phyloP scores from a whole-genome alignment of 2,329 filamentous ascomycete species.

The Orbilia brochopaga region DNA sequence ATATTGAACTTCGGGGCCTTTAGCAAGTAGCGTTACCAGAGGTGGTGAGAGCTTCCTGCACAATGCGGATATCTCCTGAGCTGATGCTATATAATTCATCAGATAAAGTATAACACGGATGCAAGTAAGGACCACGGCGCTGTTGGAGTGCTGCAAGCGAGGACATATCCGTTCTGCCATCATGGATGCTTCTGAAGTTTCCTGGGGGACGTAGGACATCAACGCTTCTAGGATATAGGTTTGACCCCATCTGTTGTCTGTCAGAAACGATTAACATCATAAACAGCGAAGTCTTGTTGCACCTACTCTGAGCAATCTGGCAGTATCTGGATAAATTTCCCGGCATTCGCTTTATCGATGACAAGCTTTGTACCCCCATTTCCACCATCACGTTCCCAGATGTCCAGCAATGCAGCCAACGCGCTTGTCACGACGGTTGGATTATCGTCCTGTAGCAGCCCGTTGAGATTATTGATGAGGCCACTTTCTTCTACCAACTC shows the following conservation, averaged over 20 bases:
- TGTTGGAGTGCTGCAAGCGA: slow-evolving; percentile 96
- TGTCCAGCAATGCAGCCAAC: slow-evolving; percentile 88
- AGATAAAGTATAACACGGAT: slow-evolving; percentile 95
- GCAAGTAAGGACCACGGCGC: slow-evolving; percentile 91
- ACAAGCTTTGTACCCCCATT: slow-evolving; percentile 78
- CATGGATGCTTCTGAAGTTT: slow-evolving; percentile 82
- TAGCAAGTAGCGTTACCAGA: slow-evolving; percentile 89
- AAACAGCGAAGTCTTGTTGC: background rate
- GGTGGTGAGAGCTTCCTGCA: slow-evolving; percentile 94
- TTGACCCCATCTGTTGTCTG: slow-evolving; percentile 82
- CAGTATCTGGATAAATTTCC: slow-evolving; percentile 95
- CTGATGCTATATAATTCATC: slow-evolving; percentile 96
- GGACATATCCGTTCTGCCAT: slow-evolving; percentile 92
- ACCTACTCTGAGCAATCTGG: slow-evolving; percentile 95
- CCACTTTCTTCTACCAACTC: slow-evolving; percentile 88
- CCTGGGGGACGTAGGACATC: slow-evolving; percentile 96
- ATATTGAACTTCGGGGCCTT: slow-evolving; percentile 98
- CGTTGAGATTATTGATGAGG: slow-evolving; percentile 88
- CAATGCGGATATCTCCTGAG: slow-evolving; percentile 82
- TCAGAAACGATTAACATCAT: background rate
- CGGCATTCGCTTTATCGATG: slow-evolving; percentile 95
- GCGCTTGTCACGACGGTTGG: slow-evolving; percentile 96
- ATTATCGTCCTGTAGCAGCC: slow-evolving; percentile 90
- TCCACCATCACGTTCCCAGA: slow-evolving; percentile 95
- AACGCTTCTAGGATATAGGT: slow-evolving; percentile 97